phyloP scores from a whole-genome alignment of 495 filamentous ascomycete genomes.

The Letharia columbiana region DNA sequence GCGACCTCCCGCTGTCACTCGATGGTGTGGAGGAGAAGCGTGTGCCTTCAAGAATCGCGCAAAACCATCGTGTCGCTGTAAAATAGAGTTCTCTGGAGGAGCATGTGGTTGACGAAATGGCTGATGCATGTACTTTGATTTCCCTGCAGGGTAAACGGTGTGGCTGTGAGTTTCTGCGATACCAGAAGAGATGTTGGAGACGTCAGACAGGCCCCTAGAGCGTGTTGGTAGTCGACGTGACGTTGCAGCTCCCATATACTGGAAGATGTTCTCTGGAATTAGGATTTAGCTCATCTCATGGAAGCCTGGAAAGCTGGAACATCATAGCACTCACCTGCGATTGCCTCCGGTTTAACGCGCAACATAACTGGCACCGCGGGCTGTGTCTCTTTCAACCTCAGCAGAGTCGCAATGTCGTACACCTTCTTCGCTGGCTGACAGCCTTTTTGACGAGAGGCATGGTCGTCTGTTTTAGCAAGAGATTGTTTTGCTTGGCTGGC shows the following conservation, averaged over 20 bases:
- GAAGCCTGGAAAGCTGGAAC: not conserved
- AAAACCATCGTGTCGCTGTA: slow-evolving; percentile 37
- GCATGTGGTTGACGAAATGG: slow-evolving; percentile 24
- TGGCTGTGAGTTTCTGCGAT: not conserved
- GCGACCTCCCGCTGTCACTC: slow-evolving; percentile 57
- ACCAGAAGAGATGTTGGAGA: slow-evolving; percentile 14
- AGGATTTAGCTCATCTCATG: not conserved
- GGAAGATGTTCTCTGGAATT: slow-evolving; percentile 20
- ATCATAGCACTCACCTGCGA: slow-evolving; percentile 14
- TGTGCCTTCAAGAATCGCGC: slow-evolving; percentile 49
- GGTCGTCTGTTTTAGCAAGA: not conserved
- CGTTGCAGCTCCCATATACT: slow-evolving; percentile 18
- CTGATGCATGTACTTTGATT: not conserved
- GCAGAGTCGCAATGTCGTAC: slow-evolving; percentile 18
- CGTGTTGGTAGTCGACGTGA: slow-evolving; percentile 1
- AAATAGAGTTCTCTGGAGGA: slow-evolving; percentile 24
- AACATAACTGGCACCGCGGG: slow-evolving; percentile 18
- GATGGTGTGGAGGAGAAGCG: slow-evolving; percentile 49
- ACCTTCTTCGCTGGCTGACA: not conserved
- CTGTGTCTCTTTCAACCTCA: slow-evolving; percentile 15
- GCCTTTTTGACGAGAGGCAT: not conserved
- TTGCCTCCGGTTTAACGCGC: slow-evolving; percentile 21
- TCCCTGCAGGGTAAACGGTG: not conserved
- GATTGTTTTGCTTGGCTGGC: not conserved
- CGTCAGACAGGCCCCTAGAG: slow-evolving; percentile 16